These are phyloP conservation scores for Lipomyces yarrowii DNA, from an alignment of 1,139 yeast species.

Conservation along the genomic window DNA sequence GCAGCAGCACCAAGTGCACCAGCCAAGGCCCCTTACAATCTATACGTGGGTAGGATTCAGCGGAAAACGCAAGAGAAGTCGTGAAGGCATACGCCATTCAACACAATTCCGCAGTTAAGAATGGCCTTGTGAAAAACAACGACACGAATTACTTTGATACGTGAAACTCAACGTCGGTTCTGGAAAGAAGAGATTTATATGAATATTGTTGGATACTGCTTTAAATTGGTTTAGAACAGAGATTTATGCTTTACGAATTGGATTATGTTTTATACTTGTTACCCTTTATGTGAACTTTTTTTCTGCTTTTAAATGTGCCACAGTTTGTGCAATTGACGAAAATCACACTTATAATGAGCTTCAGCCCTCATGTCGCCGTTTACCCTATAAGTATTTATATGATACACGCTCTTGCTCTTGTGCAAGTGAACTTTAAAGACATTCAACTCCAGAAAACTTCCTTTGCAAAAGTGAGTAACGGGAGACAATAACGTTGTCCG, in stretches of 20 bases:
- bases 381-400: too few relatives aligned
- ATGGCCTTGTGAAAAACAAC: too few relatives aligned
- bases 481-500: too few relatives aligned
- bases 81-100: too few relatives aligned
- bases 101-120: too few relatives aligned
- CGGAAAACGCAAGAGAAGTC: background rate
- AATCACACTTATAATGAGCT: too few relatives aligned
- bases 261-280: background rate
- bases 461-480: background rate
- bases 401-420: too few relatives aligned
- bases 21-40: background rate
- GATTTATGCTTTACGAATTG: background rate
- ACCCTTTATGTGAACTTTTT: background rate
- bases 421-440: too few relatives aligned
- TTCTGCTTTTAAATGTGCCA: background rate
- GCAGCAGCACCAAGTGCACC: background rate
- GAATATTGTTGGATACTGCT: background rate
- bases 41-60: background rate
- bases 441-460: background rate
- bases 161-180: background rate
- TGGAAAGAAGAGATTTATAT: background rate
- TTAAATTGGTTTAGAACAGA: background rate
- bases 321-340: background rate
- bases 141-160: background rate
- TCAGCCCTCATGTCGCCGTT: too few relatives aligned